Evolutionary conservation across 108 stramenopile species (phyloP), one percentile per base, ranked within the genome.

Genomic region (Fragilariopsis cylindrus): DNA sequence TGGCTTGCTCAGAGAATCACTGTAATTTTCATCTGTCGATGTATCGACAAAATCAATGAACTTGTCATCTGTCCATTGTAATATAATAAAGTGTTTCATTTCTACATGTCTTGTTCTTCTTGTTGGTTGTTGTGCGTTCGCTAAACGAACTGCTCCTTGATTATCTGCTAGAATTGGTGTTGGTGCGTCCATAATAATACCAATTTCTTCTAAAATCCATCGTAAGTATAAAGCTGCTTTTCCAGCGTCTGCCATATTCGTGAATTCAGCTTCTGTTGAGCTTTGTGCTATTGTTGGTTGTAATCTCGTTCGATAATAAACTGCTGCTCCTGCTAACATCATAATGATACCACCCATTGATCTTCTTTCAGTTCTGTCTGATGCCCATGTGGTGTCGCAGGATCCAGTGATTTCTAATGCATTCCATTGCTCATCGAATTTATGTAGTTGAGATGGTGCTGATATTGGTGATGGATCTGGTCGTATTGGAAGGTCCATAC

Each of bases 381-480:
- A 9, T 5, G 73, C 85, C 75, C 76, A 81, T 48, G 78, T 70
- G 15, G 85, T 65, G 60, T 85, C 85, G 21, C 16, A 62, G 1
- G 16, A 70, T 0, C 69, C 79, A 21, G 21, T 21, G 1, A 21
- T 21, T 21, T 21, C 21, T 21, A 21, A 21, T 21, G 21, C 21
- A 21, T 21, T 21, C 21, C 21, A 21, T 21, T 21, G 21, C 1
- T 21, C 21, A 21, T 21, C 21, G 1, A 21, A 21, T 21, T 21
- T 21, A 1, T 21, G 21, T 21, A 21, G 21, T 21, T 21, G 21
- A 21, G 21, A 21, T 21, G 21, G 21, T 21, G 21, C 21, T 57
- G 56, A 12, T 13, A 13, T 13, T n/a, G 16, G 56, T 7, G 7
- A 21, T 57, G 13, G 56, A 21, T 16, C 16, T 16, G 56, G 56